These are phyloP conservation scores for Thamnidium elegans DNA, from an alignment of 192 early-diverging fungal species.

Conservation along the genomic window DNA sequence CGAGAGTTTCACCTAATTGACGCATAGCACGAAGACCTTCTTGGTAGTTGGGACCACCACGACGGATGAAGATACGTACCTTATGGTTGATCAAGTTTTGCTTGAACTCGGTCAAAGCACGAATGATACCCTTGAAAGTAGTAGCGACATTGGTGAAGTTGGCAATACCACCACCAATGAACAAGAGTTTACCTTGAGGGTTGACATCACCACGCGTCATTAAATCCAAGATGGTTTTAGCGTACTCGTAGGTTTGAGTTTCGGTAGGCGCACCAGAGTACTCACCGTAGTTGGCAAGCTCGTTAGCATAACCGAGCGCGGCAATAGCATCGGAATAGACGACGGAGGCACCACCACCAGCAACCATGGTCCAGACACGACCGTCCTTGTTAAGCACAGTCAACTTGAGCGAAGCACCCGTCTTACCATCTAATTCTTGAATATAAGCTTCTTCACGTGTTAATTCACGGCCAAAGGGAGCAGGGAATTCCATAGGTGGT, in stretches of 20 bases:
- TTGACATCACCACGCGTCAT: slow-evolving; percentile 88
- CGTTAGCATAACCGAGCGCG: slow-evolving; percentile 88
- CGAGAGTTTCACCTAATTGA: slow-evolving; percentile 87
- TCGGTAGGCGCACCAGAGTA: slow-evolving; percentile 99
- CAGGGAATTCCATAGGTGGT: slow-evolving; percentile 93
- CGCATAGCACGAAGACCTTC: slow-evolving; percentile 97
- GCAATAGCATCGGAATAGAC: slow-evolving; percentile 99
- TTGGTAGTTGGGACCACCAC: slow-evolving; percentile 99
- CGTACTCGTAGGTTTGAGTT: slow-evolving; percentile 98
- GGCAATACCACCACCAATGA: slow-evolving; percentile 99
- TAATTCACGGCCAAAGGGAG: slow-evolving; percentile 95
- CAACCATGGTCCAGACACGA: slow-evolving; percentile 99
- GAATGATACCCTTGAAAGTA: slow-evolving; percentile 99
- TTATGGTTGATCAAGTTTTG: slow-evolving; percentile 81
- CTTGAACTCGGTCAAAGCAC: slow-evolving; percentile 90
- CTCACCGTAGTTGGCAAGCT: slow-evolving; percentile 99
- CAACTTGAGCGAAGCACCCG: slow-evolving; percentile 96
- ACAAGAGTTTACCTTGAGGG: slow-evolving; percentile 92
- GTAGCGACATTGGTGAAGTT: slow-evolving; percentile 99
- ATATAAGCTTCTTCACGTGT: slow-evolving; percentile 98
- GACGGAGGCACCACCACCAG: slow-evolving; percentile 97
- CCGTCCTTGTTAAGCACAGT: slow-evolving; percentile 95
- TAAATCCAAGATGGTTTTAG: slow-evolving; percentile 96
- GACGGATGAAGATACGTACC: slow-evolving; percentile 93
- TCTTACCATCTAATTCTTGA: slow-evolving; percentile 96